Evolutionary conservation across 2,329 filamentous ascomycete genomes (phyloP).

Genomic region (Fusarium sambucinum): DNA sequence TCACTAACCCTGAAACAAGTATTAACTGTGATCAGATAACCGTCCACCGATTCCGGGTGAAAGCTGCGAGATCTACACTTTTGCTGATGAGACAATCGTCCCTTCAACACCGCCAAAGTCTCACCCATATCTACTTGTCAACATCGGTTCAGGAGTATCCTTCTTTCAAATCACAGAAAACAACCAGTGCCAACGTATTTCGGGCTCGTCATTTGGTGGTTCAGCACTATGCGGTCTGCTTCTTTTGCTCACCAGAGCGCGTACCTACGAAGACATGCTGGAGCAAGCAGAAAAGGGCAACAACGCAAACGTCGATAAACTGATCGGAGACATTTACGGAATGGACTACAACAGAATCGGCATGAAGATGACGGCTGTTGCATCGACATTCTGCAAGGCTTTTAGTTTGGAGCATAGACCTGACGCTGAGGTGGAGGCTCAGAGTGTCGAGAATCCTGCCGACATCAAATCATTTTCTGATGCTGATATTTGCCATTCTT

Average conservation of each 20-base stretch:
- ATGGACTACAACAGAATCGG: constrained; percentile 96
- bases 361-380: constrained; percentile 93
- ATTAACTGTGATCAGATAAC: constrained; percentile 1
- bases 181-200: constrained; percentile 86
- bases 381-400: constrained; percentile 96
- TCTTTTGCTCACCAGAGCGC: constrained; percentile 89
- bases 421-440: constrained; percentile 75
- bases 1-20: rapidly evolving
- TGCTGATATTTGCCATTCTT: constrained; percentile 88
- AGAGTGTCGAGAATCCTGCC: constrained; percentile 72
- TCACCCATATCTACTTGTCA: constrained; percentile 96
- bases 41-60: constrained; percentile 14
- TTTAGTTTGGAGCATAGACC: constrained; percentile 90
- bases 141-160: constrained; percentile 96
- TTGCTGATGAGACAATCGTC: constrained; percentile 90
- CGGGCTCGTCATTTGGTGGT: constrained; percentile 92
- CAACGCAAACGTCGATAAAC: constrained; percentile 92
- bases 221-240: constrained; percentile 96
- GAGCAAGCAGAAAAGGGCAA: constrained; percentile 90
- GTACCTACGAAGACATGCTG: constrained; percentile 97
- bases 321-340: constrained; percentile 98
- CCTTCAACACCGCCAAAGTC: constrained; percentile 83
- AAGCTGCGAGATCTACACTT: constrained; percentile 89
- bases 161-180: constrained; percentile 97
- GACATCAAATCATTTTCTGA: constrained; percentile 70